phyloP scores from a whole-genome alignment of 257 asterid genomes.

The Asclepias syriaca region DNA sequence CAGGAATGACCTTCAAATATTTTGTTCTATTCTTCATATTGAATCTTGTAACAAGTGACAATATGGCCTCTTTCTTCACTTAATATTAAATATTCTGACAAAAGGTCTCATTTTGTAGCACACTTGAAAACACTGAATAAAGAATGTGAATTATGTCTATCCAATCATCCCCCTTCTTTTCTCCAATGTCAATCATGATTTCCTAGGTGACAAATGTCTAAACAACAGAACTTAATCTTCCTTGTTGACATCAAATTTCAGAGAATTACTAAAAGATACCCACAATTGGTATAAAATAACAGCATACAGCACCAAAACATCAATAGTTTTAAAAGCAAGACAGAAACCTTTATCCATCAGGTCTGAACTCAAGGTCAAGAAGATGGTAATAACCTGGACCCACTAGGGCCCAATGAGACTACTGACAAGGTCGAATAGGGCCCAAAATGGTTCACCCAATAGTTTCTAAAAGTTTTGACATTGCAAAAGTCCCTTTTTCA shows the following conservation, averaged over 20 bases:
- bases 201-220: neutral
- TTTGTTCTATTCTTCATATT: neutral
- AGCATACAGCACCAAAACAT: neutral
- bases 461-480: neutral
- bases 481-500: neutral
- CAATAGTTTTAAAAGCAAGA: neutral
- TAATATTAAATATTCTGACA: neutral
- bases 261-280: neutral
- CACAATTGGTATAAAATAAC: neutral
- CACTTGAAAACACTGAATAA: neutral
- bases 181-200: neutral
- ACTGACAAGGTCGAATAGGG: neutral
- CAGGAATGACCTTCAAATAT: neutral
- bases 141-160: neutral
- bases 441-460: neutral
- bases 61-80: neutral
- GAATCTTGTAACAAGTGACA: neutral
- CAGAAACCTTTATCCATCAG: neutral
- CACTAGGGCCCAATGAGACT: neutral
- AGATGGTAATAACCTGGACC: neutral
- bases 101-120: neutral
- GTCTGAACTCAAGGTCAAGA: constrained; percentile 3
- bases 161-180: neutral
- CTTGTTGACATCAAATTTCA: neutral
- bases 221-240: neutral